Percentiles rank a stretch among this genome's conserved stretches.
Conservation (phyloP, 2,329 filamentous ascomycete species). For the Akanthomyces uredinophilus region DNA sequence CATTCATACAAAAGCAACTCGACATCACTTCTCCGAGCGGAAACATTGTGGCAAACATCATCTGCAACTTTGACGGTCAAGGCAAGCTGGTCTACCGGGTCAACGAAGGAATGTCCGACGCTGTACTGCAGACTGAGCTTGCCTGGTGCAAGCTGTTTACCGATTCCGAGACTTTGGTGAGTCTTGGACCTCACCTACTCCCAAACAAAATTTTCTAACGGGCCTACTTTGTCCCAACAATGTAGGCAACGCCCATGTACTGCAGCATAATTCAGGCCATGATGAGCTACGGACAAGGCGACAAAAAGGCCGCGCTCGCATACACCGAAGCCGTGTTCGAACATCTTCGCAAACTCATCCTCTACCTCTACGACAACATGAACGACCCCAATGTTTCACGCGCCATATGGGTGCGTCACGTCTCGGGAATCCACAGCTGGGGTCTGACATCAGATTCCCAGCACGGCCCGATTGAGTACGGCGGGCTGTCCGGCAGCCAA, state of each 20-base stretch:
- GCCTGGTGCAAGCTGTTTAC: background rate
- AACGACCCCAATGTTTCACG: conserved; percentile 5
- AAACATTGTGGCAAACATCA: background rate
- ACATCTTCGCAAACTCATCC: background rate
- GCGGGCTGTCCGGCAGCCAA: conserved; percentile 7
- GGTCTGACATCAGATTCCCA: background rate
- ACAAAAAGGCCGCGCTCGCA: background rate
- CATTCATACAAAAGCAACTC: background rate
- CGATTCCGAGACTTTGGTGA: background rate
- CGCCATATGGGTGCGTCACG: conserved; percentile 7
- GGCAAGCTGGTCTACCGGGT: background rate
- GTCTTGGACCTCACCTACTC: background rate
- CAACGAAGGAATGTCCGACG: conserved; percentile 3
- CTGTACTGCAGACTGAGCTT: background rate
- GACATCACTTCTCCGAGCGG: conserved; percentile 1
- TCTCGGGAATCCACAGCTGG: conserved; percentile 9
- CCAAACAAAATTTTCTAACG: too few relatives aligned
- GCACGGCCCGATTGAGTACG: background rate
- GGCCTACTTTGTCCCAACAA: background rate
- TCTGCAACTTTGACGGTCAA: background rate
- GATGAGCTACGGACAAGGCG: conserved; percentile 1
- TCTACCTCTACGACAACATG: conserved; percentile 1
- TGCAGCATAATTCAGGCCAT: conserved; percentile 6
- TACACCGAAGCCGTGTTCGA: conserved; percentile 4
- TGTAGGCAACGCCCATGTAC: conserved; percentile 1